These are phyloP conservation scores for Malassezia sp. DNA, from an alignment of 1,284 basidiomycete genomes.

Conservation along the genomic window DNA sequence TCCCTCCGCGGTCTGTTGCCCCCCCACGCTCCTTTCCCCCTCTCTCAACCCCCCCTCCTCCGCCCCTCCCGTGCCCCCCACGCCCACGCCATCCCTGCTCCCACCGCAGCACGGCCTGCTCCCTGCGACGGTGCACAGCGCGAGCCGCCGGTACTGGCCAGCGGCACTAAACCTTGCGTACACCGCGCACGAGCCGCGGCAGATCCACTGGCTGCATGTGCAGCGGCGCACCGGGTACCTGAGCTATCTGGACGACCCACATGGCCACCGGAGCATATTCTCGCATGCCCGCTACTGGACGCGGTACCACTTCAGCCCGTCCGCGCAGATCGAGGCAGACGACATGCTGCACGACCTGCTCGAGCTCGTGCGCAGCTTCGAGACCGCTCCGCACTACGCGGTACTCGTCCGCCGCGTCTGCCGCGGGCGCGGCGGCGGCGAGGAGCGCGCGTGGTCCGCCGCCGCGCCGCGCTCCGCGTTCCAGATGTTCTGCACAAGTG, in stretches of 20 bases:
- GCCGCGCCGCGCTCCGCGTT: constrained; percentile 55
- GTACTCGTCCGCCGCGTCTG: constrained; percentile 28
- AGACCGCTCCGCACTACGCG: constrained; percentile 55
- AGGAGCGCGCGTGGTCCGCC: not conserved
- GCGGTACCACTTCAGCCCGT: constrained; percentile 8
- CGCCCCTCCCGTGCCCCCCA: constrained; percentile 60
- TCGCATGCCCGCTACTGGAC: constrained; percentile 15
- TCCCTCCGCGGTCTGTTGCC: no score
- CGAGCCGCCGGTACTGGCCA: constrained; percentile 77
- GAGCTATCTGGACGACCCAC: constrained; percentile 81
- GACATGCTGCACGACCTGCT: constrained; percentile 55
- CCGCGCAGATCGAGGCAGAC: not conserved
- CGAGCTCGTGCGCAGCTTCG: constrained; percentile 72
- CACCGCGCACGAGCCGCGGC: not conserved
- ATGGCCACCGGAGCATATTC: constrained; percentile 72
- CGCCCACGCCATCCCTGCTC: constrained; percentile 81
- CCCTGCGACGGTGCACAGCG: constrained; percentile 61
- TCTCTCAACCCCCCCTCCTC: no score
- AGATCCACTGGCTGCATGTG: constrained; percentile 51
- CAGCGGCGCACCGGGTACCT: constrained; percentile 84
- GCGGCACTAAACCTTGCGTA: not conserved
- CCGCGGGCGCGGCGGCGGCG: not conserved
- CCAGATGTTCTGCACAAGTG: constrained; percentile 61
- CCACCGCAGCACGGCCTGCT: constrained; percentile 66
- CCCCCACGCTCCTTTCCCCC: no score